These are phyloP conservation scores for Tothia fuscella DNA, from an alignment of 2,329 filamentous ascomycete genomes.

Conservation along the genomic window DNA sequence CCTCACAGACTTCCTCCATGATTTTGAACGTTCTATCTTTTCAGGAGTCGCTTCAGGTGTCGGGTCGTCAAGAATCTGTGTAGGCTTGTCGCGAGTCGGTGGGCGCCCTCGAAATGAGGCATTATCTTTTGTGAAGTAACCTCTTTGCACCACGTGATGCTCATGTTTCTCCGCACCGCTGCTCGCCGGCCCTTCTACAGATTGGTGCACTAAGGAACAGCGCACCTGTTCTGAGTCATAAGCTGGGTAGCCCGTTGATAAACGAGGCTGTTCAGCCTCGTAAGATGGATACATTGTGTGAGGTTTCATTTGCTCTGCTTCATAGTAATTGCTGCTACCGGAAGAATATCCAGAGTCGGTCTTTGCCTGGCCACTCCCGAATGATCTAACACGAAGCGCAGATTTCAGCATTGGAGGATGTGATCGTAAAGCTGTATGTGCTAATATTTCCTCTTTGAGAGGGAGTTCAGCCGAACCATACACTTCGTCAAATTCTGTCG, in stretches of 20 bases:
- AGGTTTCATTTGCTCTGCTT: background rate
- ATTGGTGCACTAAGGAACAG: too few relatives aligned
- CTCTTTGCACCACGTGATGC: too few relatives aligned
- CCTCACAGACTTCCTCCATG: constrained; percentile 7
- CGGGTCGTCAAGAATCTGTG: too few relatives aligned
- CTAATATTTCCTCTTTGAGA: background rate
- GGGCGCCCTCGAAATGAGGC: background rate
- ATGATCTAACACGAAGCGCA: background rate
- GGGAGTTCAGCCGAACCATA: background rate
- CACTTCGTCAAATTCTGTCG: background rate
- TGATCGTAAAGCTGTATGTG: constrained; percentile 2
- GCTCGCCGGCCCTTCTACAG: background rate
- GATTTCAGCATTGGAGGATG: constrained; percentile 4
- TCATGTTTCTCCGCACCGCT: too few relatives aligned
- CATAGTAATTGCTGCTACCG: constrained; percentile 17
- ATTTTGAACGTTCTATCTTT: constrained; percentile 4
- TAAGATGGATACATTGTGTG: too few relatives aligned
- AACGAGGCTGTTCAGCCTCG: background rate
- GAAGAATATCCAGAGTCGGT: constrained; percentile 30
- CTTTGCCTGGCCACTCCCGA: constrained; percentile 18
- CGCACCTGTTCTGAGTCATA: background rate
- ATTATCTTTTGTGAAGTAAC: background rate
- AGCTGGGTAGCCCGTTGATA: background rate
- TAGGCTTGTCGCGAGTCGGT: background rate
- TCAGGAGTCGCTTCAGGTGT: background rate